Percentiles rank a stretch among this genome's conserved stretches.
Conservation (phyloP, 768 basidiomycete species). For the Russula ochroleuca region DNA sequence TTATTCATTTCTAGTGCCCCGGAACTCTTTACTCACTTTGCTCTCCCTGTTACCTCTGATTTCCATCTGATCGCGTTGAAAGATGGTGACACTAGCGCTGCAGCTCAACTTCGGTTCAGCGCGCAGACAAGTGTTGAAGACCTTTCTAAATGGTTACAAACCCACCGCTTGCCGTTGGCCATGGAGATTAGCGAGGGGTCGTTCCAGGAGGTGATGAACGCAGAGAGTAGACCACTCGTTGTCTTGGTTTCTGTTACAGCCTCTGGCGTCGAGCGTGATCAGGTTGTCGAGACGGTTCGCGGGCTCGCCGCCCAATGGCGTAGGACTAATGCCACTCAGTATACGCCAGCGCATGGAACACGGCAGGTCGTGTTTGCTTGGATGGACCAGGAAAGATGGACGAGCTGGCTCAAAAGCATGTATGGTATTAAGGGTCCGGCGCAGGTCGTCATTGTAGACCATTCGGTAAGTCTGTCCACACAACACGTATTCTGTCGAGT, state of each 20-base stretch:
- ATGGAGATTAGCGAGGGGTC: constrained; percentile 72
- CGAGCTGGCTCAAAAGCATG: constrained; percentile 86
- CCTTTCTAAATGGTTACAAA: constrained; percentile 50
- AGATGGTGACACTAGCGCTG: constrained; percentile 50
- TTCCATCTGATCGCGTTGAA: constrained; percentile 69
- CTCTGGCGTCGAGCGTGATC: constrained; percentile 33
- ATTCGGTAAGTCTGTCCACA: constrained; percentile 51
- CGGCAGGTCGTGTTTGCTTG: constrained; percentile 77
- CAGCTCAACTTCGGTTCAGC: constrained; percentile 40
- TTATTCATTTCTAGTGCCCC: constrained; percentile 42
- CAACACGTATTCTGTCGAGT: background rate
- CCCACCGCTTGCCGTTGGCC: constrained; percentile 67
- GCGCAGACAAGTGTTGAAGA: constrained; percentile 18
- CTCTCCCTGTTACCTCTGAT: constrained; percentile 34
- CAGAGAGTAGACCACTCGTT: constrained; percentile 68
- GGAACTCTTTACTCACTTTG: constrained; percentile 36
- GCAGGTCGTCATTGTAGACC: constrained; percentile 72
- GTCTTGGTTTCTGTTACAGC: constrained; percentile 59
- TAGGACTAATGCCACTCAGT: constrained; percentile 35
- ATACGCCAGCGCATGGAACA: constrained; percentile 30
- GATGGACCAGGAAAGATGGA: constrained; percentile 86
- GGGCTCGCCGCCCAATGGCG: constrained; percentile 62
- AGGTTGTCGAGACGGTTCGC: constrained; percentile 45
- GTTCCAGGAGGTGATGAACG: constrained; percentile 85
- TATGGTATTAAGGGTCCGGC: constrained; percentile 57